A percentile compares a stretch with the other conserved stretches of the same genome.
Conservation (phyloP, 192 early-diverging fungal species). For the Rhizophlyctis rosea region DNA sequence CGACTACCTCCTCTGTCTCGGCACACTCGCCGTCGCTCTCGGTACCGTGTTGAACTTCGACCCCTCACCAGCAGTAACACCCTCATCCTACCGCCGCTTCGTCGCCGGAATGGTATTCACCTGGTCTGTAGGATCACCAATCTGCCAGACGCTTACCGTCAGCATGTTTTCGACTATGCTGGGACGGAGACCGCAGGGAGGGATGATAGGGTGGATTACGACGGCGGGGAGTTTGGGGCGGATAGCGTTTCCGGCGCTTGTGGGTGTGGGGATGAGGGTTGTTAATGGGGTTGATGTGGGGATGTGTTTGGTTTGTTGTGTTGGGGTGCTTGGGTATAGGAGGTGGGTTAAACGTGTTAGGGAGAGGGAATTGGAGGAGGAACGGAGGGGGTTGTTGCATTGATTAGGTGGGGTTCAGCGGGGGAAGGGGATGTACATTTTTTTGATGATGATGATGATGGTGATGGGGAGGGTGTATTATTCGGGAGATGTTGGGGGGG, state of each 20-base stretch:
- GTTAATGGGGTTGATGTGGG: background rate
- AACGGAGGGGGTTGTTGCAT: background rate
- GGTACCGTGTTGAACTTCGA: constrained; percentile 20
- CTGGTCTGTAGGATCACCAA: constrained; percentile 37
- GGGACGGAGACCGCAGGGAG: constrained; percentile 29
- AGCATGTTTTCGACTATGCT: constrained; percentile 35
- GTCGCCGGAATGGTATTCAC: constrained; percentile 29
- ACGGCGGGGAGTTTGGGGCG: constrained; percentile 34
- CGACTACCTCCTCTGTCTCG: constrained; percentile 14
- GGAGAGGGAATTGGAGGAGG: background rate
- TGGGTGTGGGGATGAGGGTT: background rate
- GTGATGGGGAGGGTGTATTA: no score
- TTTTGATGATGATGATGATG: no score
- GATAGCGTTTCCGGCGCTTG: constrained; percentile 32
- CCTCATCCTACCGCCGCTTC: constrained; percentile 11
- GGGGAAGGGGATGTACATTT: no score
- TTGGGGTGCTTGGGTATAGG: background rate
- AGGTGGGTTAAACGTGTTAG: background rate
- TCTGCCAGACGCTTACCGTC: constrained; percentile 41
- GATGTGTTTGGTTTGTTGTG: background rate
- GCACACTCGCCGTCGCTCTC: constrained; percentile 6
- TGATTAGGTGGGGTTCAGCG: no score
- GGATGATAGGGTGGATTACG: constrained; percentile 35
- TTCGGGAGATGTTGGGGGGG: no score
- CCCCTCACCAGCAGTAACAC: constrained; percentile 3